Evolutionary conservation across 495 filamentous ascomycete species (phyloP).

Genomic region (Aspergillus biplanus): DNA sequence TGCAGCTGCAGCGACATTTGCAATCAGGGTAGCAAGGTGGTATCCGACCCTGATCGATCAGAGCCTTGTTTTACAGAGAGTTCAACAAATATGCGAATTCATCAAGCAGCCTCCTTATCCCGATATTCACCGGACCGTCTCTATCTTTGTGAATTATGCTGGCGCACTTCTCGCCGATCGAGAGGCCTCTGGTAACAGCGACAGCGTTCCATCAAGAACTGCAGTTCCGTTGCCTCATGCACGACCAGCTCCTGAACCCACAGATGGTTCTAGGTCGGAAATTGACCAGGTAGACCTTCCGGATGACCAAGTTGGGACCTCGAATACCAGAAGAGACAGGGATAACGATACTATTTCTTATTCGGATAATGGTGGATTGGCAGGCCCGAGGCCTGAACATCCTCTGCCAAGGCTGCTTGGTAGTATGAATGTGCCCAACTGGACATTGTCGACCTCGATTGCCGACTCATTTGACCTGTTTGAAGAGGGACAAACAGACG

Average conservation of each 20-base stretch:
- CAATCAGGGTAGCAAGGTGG: conserved; percentile 46
- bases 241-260: conserved; percentile 27
- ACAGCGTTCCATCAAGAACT: conserved; percentile 2
- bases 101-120: conserved; percentile 48
- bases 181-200: conserved; percentile 8
- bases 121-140: conserved; percentile 49
- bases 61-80: conserved; percentile 39
- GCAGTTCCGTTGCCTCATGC: background rate
- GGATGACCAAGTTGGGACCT: background rate
- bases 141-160: conserved; percentile 48
- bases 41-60: conserved; percentile 45
- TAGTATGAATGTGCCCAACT: conserved; percentile 47
- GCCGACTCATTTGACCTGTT: conserved; percentile 51
- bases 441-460: conserved; percentile 47
- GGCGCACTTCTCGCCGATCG: conserved; percentile 43
- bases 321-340: conserved; percentile 6
- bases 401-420: conserved; percentile 36
- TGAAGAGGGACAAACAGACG: conserved; percentile 48
- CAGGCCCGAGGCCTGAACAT: conserved; percentile 35
- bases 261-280: conserved; percentile 21
- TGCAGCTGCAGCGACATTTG: conserved; percentile 38
- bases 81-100: conserved; percentile 43
- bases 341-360: conserved; percentile 12
- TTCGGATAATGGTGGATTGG: conserved; percentile 28
- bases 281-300: conserved; percentile 11